Conservation (phyloP, 768 basidiomycete species). For the Tylopilus felleus region DNA sequence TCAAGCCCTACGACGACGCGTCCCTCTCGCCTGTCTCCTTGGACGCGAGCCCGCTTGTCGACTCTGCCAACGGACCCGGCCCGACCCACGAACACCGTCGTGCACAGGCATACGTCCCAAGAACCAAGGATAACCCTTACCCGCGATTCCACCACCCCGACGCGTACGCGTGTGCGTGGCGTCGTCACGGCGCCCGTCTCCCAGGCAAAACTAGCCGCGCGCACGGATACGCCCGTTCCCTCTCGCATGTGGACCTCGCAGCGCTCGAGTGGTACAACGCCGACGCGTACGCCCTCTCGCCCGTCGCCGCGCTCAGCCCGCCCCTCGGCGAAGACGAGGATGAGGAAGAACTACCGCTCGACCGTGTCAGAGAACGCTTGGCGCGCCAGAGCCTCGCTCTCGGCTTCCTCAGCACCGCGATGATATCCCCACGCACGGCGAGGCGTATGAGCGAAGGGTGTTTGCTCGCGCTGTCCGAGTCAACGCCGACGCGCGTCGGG, state of each 20-base stretch:
- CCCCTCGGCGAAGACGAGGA: conserved; percentile 7
- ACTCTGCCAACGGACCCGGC: neutral
- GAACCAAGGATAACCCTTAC: neutral
- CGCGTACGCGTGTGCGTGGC: conserved; percentile 17
- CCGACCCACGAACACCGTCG: neutral
- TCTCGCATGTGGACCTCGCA: conserved; percentile 2
- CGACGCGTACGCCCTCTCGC: conserved; percentile 15
- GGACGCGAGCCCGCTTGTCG: neutral
- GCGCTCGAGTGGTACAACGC: conserved; percentile 12
- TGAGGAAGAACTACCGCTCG: conserved; percentile 20
- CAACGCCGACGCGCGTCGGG: conserved; percentile 18
- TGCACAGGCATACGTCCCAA: neutral
- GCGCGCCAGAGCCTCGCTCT: neutral
- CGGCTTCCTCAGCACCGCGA: neutral
- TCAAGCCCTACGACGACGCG: conserved; percentile 12
- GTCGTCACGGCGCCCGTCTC: conserved; percentile 10
- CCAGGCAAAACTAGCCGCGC: conserved; percentile 14
- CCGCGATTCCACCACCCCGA: conserved; percentile 11
- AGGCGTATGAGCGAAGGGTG: conserved; percentile 22
- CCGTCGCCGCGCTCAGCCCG: conserved; percentile 17
- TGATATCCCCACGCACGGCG: conserved; percentile 1
- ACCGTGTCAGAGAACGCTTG: conserved; percentile 10
- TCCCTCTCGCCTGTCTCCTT: conserved; percentile 6
- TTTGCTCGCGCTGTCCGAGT: conserved; percentile 10
- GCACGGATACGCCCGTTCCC: conserved; percentile 3